A percentile compares a stretch with the other conserved stretches of the same genome.
These are phyloP conservation scores for Talaromyces piceae DNA, from an alignment of 2,329 filamentous ascomycete species.

Conservation along the genomic window DNA sequence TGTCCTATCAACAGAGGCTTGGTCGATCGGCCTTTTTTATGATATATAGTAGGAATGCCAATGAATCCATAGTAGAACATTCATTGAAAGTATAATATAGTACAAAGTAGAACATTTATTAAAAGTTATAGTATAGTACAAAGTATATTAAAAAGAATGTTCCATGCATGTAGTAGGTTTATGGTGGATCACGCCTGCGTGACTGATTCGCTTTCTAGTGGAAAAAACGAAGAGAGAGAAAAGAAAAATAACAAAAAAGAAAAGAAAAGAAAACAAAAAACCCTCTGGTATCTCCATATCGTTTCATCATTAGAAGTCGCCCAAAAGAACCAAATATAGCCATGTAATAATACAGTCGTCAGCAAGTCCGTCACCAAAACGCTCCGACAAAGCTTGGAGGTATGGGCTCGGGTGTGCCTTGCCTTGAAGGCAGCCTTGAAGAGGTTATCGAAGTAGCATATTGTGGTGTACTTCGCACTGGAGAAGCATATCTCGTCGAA, in stretches of 20 bases:
- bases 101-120: not conserved
- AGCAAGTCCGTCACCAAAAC: not conserved
- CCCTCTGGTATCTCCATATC: not conserved
- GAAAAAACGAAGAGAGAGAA: not conserved
- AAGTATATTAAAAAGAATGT: not conserved
- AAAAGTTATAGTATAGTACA: not conserved
- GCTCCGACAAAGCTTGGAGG: not conserved
- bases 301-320: not conserved
- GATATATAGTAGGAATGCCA: too few species aligned
- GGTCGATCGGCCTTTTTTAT: too few species aligned
- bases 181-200: not conserved
- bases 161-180: not conserved
- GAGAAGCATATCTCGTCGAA: not conserved
- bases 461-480: not conserved
- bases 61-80: not conserved
- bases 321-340: not conserved
- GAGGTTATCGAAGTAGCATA: not conserved
- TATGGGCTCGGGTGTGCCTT: not conserved
- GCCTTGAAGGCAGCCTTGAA: not conserved
- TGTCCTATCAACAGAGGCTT: too few species aligned
- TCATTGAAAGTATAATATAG: too few species aligned
- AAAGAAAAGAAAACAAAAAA: not conserved
- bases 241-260: not conserved
- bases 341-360: not conserved
- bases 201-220: not conserved